Evolutionary conservation across 2,329 filamentous ascomycete species (phyloP), one percentile per base, ranked within the genome.

Genomic region (Thielaviopsis euricoi): DNA sequence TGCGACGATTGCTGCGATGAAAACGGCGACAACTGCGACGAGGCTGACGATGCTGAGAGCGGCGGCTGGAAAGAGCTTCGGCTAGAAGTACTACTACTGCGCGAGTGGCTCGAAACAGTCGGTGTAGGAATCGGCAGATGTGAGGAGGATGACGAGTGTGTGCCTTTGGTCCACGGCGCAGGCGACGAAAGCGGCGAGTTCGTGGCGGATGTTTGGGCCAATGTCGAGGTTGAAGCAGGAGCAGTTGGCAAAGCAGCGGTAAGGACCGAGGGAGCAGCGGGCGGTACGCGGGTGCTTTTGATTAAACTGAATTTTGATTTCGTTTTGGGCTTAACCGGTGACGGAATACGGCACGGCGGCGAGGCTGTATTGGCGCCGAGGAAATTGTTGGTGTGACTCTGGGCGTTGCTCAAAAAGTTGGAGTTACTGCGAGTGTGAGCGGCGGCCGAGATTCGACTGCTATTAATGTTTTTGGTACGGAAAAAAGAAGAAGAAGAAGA

Each of bases 201-300:
- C 21, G 29, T 43, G 33, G 58, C 55, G 2, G 58, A 25, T 9
- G 58, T 56, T n/a, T 53, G 48, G 19, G 29, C 29, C 17, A 53
- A 33, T 21, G 55, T 37, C 19, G 52, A 37, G 13, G 54, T 57
- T 9, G 54, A 50, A 13, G 15, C 43, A 21, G 55, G 22, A 15
- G 58, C 49, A 3, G 52, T 40, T 12, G 57, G 43, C 12, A 29
- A 53, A 25, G n/a, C 37, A n/a, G 52, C 57, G 21, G 23, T 52
- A 49, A 55, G 17, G 21, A 58, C 40, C 7, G 52, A 19, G n/a
- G 57, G 52, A 22, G 57, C 52, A 21, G 46, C 57, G 52, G 57
- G 54, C 17, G 57, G 52, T 19, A 58, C 52, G 10, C 57, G 52
- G 29, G 17, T 55, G 33, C 6, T 40, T 15, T 12, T 37, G 48